Percentiles rank a stretch among this genome's conserved stretches.
Evolutionary conservation across 163 green algal genomes (phyloP).

Genomic region (Scenedesmus sp.): DNA sequence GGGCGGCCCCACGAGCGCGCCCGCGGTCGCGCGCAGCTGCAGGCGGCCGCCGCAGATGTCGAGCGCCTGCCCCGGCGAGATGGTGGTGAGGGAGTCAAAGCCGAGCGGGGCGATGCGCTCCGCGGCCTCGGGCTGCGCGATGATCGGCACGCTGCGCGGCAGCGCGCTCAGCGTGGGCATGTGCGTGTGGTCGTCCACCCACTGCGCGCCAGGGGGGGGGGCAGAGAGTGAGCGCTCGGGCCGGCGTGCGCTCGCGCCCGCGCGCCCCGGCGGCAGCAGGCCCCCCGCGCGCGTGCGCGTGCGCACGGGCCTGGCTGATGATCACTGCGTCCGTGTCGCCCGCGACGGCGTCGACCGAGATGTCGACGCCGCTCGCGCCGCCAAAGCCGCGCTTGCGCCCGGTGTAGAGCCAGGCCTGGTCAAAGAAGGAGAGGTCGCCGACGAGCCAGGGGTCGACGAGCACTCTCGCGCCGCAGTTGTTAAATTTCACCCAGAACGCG

Average conservation of each 20-base stretch:
- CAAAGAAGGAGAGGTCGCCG: constrained; percentile 81
- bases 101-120: constrained; percentile 65
- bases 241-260: too few species aligned
- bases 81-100: constrained; percentile 69
- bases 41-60: constrained; percentile 61
- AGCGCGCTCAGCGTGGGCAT: constrained; percentile 79
- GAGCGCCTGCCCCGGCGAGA: constrained; percentile 68
- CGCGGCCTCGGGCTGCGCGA: constrained; percentile 76
- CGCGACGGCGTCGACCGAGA: constrained; percentile 67
- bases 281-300: too few species aligned
- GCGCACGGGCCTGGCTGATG: constrained; percentile 80
- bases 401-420: constrained; percentile 76
- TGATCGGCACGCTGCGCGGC: constrained; percentile 72
- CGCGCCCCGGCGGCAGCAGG: too few species aligned
- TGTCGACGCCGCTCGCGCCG: constrained; percentile 31
- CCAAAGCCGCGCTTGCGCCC: constrained; percentile 68
- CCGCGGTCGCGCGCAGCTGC: constrained; percentile 68
- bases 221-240: too few species aligned
- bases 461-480: constrained; percentile 63
- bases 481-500: constrained; percentile 65
- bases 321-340: constrained; percentile 73
- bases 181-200: constrained; percentile 88
- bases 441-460: constrained; percentile 93
- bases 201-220: too few species aligned
- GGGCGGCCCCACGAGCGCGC: constrained; percentile 86